A percentile compares a stretch with the other conserved stretches of the same genome.
Conservation (phyloP, 108 stramenopile genomes). For the Nitzschia sp. region DNA sequence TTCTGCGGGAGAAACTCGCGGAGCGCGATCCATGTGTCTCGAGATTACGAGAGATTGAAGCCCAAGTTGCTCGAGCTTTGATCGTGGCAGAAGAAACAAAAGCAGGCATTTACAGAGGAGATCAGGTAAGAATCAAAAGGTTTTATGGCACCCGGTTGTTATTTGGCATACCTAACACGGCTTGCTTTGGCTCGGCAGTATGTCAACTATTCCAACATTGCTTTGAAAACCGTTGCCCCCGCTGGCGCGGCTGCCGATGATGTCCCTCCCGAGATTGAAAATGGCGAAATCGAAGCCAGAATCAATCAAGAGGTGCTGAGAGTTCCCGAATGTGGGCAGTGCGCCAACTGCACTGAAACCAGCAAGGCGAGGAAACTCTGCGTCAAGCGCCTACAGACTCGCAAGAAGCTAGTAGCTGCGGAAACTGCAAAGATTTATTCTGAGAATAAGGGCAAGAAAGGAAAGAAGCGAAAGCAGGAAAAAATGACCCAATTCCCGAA, state of each 20-base stretch:
- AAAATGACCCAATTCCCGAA: background rate
- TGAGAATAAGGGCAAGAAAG: conserved; percentile 20
- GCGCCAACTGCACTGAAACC: conserved; percentile 65
- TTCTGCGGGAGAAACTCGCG: conserved; percentile 57
- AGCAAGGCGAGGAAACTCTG: conserved; percentile 54
- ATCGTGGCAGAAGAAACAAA: conserved; percentile 72
- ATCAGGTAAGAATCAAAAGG: conserved; percentile 41
- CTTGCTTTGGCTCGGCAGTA: conserved; percentile 33
- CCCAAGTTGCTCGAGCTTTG: conserved; percentile 73
- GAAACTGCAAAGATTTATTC: conserved; percentile 49
- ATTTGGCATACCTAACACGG: background rate
- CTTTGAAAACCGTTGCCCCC: conserved; percentile 63
- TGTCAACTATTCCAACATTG: conserved; percentile 85
- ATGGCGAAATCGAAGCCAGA: conserved; percentile 75
- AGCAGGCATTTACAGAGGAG: conserved; percentile 69
- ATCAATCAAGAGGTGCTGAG: conserved; percentile 73
- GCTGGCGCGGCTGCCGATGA: conserved; percentile 45
- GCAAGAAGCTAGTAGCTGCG: conserved; percentile 60
- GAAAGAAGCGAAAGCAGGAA: conserved; percentile 39
- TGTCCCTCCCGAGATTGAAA: conserved; percentile 46
- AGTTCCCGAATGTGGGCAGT: conserved; percentile 83
- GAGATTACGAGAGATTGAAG: conserved; percentile 81
- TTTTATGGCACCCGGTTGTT: background rate
- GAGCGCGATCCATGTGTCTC: conserved; percentile 65
- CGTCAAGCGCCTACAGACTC: conserved; percentile 56